phyloP scores from a whole-genome alignment of 495 filamentous ascomycete species.

The Venustampulla echinocandica region DNA sequence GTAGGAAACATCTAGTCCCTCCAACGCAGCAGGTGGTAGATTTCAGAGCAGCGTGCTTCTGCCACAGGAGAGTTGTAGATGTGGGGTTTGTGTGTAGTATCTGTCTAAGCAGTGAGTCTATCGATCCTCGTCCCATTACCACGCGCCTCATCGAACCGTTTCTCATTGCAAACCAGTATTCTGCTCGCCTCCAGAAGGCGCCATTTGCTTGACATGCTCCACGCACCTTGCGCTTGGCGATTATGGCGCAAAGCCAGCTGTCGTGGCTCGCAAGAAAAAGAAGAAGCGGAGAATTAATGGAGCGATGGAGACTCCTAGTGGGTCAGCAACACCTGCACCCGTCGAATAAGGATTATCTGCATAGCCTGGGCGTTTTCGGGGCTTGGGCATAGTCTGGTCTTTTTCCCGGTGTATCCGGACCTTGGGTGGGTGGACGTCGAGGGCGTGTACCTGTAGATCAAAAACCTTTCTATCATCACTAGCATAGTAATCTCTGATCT shows the following conservation, averaged over 20 bases:
- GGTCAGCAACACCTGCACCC: conserved; percentile 30
- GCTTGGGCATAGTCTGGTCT: too few species aligned
- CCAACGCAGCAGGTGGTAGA: conserved; percentile 85
- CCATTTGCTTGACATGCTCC: conserved; percentile 83
- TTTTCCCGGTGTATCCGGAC: too few species aligned
- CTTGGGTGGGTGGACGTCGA: too few species aligned
- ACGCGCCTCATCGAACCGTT: conserved; percentile 18
- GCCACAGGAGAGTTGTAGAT: conserved; percentile 84
- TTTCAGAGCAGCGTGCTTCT: conserved; percentile 95
- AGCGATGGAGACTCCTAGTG: conserved; percentile 34
- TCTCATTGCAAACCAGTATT: conserved; percentile 47
- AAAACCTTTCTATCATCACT: too few species aligned
- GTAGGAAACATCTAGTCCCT: conserved; percentile 54
- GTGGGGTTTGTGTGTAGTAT: conserved; percentile 92
- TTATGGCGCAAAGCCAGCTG: conserved; percentile 64
- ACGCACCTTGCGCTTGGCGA: conserved; percentile 68
- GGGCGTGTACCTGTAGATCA: too few species aligned
- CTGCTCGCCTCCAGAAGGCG: conserved; percentile 54
- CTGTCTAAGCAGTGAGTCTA: conserved; percentile 74
- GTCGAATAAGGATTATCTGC: conserved; percentile 20
- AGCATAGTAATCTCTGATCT: too few species aligned
- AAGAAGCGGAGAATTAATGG: conserved; percentile 51
- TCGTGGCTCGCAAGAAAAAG: conserved; percentile 66
- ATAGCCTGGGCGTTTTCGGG: too few species aligned
- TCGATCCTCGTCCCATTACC: not conserved